Conservation (phyloP, 1,284 basidiomycete species). For the Ganoderma sinense region DNA sequence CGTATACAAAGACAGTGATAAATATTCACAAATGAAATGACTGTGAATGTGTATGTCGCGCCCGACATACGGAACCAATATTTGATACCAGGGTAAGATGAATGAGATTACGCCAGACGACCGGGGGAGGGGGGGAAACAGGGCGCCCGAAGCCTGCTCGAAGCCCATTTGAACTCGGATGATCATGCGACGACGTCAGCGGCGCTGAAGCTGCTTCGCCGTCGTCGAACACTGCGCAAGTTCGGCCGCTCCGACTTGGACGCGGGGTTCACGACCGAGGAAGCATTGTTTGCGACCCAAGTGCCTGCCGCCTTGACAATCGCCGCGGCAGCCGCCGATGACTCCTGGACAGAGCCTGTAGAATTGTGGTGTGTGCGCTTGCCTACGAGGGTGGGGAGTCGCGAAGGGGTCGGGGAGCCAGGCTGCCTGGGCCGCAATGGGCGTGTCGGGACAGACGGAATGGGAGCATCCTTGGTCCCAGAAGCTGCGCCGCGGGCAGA, state of each 20-base stretch:
- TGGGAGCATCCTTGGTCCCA: constrained; percentile 43
- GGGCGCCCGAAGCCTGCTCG: constrained; percentile 21
- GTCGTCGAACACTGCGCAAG: constrained; percentile 69
- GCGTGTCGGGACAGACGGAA: constrained; percentile 40
- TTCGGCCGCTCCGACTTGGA: constrained; percentile 76
- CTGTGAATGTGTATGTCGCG: constrained; percentile 14
- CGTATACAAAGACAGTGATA: constrained; percentile 27
- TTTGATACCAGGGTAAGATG: not conserved
- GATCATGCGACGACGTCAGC: constrained; percentile 77
- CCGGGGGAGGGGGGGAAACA: not conserved
- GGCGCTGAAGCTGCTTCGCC: constrained; percentile 84
- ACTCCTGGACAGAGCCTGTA: constrained; percentile 58
- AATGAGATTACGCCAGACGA: not conserved
- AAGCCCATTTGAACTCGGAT: constrained; percentile 4
- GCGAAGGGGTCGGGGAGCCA: constrained; percentile 72
- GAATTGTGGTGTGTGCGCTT: constrained; percentile 58
- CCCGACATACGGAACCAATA: constrained; percentile 1
- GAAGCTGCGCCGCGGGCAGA: constrained; percentile 44
- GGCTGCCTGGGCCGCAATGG: constrained; percentile 42
- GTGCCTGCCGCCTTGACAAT: constrained; percentile 50
- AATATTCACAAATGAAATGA: constrained; percentile 32
- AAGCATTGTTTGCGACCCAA: constrained; percentile 77
- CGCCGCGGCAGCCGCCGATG: constrained; percentile 46
- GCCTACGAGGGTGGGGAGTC: constrained; percentile 73
- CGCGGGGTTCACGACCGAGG: constrained; percentile 72